Evolutionary conservation across 164 flowering plant genomes (phyloP), one percentile per base, ranked within the genome.

Genomic region (Chimonanthus salicifolius): DNA sequence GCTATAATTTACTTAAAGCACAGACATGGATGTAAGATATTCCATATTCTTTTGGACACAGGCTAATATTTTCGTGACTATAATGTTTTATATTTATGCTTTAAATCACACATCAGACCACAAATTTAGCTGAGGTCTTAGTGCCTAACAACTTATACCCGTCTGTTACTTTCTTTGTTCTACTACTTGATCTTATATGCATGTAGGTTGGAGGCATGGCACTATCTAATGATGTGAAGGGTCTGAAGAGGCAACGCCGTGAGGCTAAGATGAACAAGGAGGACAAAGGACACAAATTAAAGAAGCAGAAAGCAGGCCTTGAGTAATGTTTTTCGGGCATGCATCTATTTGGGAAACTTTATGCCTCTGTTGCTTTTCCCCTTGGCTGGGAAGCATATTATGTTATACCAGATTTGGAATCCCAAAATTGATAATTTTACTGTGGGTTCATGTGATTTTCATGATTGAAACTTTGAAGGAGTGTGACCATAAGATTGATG

Each of bases 171-270:
- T 11, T 54, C 16, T 13, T 54, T 54, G 60, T 10, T 33, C 9
- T 6, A 10, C 21, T 33, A 33, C 45, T 3, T 63, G 66, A 63
- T 33, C 66, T 33, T 20, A 44, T 8, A 49, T 47, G 63, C 21
- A 10, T 71, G 69, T 67, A 92, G 92, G 80, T 92, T 80, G 94
- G 92, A 74, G 83, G 72, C 3, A 82, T 81, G 84, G 68, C 78
- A 21, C 74, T 87, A 62, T 83, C 87, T 33, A 47, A 85, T 84
- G 88, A 84, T 67, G 74, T 86, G 3, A 94, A 89, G 84, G 95
- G 95, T 69, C 72, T 91, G 74, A 91, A 94, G 84, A 89, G 97
- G 80, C 94, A 90, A 76, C 88, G 95, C 0, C 90, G 97, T 5
- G 94, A 91, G 81, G 88, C 90, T 49, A 90, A 85, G 82, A 75